Evolutionary conservation across 1,284 basidiomycete genomes (phyloP), one percentile per base, ranked within the genome.

Genomic region (Papiliotrema fonsecae): DNA sequence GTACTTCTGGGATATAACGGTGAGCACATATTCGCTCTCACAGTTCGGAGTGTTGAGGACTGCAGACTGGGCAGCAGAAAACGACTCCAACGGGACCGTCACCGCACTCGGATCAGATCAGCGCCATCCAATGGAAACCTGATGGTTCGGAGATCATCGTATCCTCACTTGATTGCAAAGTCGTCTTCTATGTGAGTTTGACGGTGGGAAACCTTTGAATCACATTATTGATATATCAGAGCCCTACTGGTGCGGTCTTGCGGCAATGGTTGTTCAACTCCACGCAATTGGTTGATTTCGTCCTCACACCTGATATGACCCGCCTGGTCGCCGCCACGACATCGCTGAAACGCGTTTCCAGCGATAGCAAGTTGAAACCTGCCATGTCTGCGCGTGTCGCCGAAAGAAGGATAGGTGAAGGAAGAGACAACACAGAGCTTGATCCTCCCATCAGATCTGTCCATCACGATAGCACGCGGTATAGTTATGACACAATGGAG

Each of bases 101-200:
- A 0, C 65, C 56, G 34, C 93, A 97, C 70, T 77, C 76, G 38
- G 91, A 97, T 57, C 85, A 84, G 5, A 88, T 98, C 40, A 88
- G 87, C 21, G 83, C 89, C 0, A 79, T 96, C 36, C 79, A 83
- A 35, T 97, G 92, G 90, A 75, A 93, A 40, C 86, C 90, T 9
- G 86, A 96, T 68, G 86, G 87, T 27, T 82, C 82, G 16, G 87
- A 88, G 11, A 97, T 97, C 69, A 81, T 97, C 54, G 96, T 90
- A 4, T 87, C 87, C 39, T 87, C 87, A 35, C 79, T 96, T 73
- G 94, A 99, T 71, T 82, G 84, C 56, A 85, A 84, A 71, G 83
- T 98, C 49, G 81, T 87, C 36, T 82, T 87, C 56, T 97, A 92
- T 88, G 91, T 92, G 69, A 47, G 82, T 71, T 11, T 5, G 35